A percentile compares a stretch with the other conserved stretches of the same genome.
These are phyloP conservation scores for Ramaria sp. DNA, from an alignment of 768 basidiomycete genomes.

Conservation along the genomic window DNA sequence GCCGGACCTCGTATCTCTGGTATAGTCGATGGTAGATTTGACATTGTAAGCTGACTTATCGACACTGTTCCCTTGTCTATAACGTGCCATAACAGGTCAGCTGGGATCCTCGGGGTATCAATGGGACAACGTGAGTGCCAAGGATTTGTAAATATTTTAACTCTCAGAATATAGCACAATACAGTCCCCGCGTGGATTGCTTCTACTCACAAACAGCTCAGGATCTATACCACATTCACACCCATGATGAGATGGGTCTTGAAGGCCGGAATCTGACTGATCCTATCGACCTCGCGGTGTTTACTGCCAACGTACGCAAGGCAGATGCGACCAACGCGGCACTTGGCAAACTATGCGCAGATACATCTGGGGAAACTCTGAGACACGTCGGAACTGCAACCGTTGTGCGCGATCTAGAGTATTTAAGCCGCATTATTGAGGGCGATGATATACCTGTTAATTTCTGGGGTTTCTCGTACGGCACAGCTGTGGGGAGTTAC, in stretches of 20 bases:
- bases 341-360: conserved; percentile 18
- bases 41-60: conserved; percentile 11
- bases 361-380: conserved; percentile 20
- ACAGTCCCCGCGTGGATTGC: conserved; percentile 19
- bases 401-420: conserved; percentile 23
- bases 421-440: conserved; percentile 18
- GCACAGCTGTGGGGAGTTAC: conserved; percentile 21
- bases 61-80: background rate
- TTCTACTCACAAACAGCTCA: conserved; percentile 16
- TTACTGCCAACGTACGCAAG: conserved; percentile 15
- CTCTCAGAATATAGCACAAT: background rate
- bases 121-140: conserved; percentile 17
- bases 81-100: conserved; percentile 7
- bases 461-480: conserved; percentile 23
- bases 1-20: conserved; percentile 13
- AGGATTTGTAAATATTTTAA: background rate
- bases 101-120: conserved; percentile 24
- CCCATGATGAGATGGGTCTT: conserved; percentile 18
- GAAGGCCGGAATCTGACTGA: conserved; percentile 16
- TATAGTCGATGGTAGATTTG: conserved; percentile 15
- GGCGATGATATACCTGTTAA: conserved; percentile 20
- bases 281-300: conserved; percentile 13
- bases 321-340: conserved; percentile 16
- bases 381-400: conserved; percentile 22
- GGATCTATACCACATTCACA: conserved; percentile 17